Conservation (phyloP, 2,329 filamentous ascomycete genomes). For the Tympanopsis confertula region DNA sequence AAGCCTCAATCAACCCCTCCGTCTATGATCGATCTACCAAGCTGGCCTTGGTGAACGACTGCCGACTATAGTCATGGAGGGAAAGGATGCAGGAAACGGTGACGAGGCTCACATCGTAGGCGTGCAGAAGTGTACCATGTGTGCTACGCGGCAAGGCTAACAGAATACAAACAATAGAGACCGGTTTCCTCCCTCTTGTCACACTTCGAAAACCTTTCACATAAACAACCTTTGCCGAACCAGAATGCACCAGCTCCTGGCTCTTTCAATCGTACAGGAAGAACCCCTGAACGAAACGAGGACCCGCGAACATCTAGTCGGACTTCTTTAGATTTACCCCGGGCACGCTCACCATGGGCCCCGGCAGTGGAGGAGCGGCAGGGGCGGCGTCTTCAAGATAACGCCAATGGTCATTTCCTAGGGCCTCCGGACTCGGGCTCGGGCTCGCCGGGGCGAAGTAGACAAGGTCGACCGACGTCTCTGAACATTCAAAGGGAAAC, state of each 20-base stretch:
- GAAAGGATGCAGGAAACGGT: too few species aligned
- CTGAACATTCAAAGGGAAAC: neutral
- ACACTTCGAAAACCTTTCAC: constrained; percentile 69
- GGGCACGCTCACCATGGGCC: neutral
- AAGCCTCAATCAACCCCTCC: too few species aligned
- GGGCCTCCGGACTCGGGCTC: too few species aligned
- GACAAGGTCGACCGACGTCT: neutral
- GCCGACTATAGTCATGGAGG: too few species aligned
- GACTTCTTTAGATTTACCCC: neutral
- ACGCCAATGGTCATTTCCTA: neutral
- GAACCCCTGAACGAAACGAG: neutral
- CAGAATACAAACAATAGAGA: constrained; percentile 44
- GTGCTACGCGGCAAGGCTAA: too few species aligned
- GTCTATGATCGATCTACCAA: too few species aligned
- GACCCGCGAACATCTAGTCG: neutral
- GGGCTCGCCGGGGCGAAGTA: too few species aligned
- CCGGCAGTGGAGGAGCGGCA: neutral
- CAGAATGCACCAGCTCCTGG: constrained; percentile 11
- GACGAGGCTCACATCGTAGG: too few species aligned
- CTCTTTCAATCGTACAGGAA: constrained; percentile 6
- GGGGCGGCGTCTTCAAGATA: neutral
- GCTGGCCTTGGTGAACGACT: too few species aligned
- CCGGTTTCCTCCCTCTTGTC: constrained; percentile 73
- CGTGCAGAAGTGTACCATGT: too few species aligned
- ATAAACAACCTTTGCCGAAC: constrained; percentile 23